Percentiles rank a stretch among this genome's conserved stretches.
Conservation (phyloP, 495 filamentous ascomycete genomes). For the Penicillium psychrofluorescens region DNA sequence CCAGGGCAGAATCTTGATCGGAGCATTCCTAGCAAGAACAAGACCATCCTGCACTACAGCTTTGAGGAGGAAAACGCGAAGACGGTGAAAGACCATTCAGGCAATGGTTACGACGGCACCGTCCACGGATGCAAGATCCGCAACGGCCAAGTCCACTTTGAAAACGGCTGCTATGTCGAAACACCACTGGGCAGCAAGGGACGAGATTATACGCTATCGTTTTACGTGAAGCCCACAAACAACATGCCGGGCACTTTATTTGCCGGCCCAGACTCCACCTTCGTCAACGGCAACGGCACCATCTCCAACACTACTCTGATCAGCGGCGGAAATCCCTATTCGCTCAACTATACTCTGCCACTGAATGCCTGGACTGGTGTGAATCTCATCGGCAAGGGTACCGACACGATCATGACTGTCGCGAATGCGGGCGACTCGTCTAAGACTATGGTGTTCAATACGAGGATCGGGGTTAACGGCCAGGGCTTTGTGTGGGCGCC, state of each 20-base stretch:
- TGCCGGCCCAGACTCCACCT: constrained; percentile 36
- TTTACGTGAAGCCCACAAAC: constrained; percentile 25
- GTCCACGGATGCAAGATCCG: constrained; percentile 21
- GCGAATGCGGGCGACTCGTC: constrained; percentile 2
- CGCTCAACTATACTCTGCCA: constrained; percentile 36
- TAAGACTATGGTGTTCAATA: constrained; percentile 30
- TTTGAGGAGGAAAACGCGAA: constrained; percentile 4
- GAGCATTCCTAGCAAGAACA: constrained; percentile 23
- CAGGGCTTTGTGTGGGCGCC: constrained; percentile 33
- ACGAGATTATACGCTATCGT: constrained; percentile 41
- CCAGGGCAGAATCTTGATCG: constrained; percentile 45
- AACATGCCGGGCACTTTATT: constrained; percentile 25
- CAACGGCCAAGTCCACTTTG: constrained; percentile 18
- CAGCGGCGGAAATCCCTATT: constrained; percentile 37
- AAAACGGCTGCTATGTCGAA: constrained; percentile 22
- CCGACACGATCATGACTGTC: constrained; percentile 30
- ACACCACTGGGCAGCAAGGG: constrained; percentile 42
- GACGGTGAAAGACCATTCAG: constrained; percentile 28
- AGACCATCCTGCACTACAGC: constrained; percentile 36
- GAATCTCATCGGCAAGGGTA: constrained; percentile 30
- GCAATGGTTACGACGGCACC: constrained; percentile 36
- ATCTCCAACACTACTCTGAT: constrained; percentile 38
- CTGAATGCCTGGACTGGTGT: constrained; percentile 32
- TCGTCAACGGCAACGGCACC: constrained; percentile 26
- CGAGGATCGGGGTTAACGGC: constrained; percentile 36